phyloP scores from a whole-genome alignment of 345 rosid species.

The Sisymbrium irio region DNA sequence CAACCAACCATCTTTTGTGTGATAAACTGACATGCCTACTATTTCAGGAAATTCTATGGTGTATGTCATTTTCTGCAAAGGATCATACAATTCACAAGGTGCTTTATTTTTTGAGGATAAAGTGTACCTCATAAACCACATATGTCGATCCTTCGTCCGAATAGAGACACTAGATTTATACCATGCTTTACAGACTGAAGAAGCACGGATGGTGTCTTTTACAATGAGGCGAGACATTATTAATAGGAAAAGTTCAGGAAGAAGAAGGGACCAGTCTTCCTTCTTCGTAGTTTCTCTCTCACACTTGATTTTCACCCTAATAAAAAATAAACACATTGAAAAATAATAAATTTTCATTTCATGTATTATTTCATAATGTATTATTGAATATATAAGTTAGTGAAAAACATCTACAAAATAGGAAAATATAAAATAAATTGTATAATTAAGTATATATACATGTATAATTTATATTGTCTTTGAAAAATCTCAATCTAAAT shows the following conservation, averaged over 20 bases:
- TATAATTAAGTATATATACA: too few species aligned
- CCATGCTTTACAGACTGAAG: conserved; percentile 57
- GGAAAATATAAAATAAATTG: too few species aligned
- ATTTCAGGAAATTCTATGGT: conserved; percentile 49
- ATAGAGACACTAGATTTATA: conserved; percentile 41
- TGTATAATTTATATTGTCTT: too few species aligned
- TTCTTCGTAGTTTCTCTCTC: neutral
- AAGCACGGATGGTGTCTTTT: conserved; percentile 49
- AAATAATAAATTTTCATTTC: too few species aligned
- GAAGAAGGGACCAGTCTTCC: neutral
- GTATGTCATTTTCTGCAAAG: conserved; percentile 44
- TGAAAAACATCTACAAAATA: too few species aligned
- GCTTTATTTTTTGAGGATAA: conserved; percentile 28
- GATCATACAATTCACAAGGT: conserved; percentile 52
- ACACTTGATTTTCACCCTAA: neutral
- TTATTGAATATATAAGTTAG: too few species aligned
- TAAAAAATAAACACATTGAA: too few species aligned
- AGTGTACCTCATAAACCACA: conserved; percentile 66
- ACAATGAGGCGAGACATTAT: conserved; percentile 38
- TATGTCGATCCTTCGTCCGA: conserved; percentile 47
- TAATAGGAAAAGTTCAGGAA: conserved; percentile 38
- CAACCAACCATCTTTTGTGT: conserved; percentile 63
- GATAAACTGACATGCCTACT: conserved; percentile 48
- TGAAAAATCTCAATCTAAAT: too few species aligned
- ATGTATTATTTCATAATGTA: too few species aligned